phyloP scores from a whole-genome alignment of 2,329 filamentous ascomycete genomes.

The Herpotrichia juniperi region DNA sequence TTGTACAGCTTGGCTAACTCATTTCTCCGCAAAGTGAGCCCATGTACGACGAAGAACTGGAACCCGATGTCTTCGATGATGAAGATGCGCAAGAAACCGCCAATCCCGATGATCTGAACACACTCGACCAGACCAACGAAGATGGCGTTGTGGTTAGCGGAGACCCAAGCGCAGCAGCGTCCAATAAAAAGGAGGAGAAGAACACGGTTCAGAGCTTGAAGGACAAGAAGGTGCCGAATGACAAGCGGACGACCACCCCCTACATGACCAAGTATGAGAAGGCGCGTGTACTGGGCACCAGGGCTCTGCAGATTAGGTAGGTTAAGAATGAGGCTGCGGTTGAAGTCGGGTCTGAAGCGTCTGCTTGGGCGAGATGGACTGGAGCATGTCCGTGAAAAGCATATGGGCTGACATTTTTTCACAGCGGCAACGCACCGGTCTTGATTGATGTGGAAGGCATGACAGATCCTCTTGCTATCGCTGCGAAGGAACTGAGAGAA shows the following conservation, averaged over 20 bases:
- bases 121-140: conserved; percentile 32
- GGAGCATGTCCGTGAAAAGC: too few relatives aligned
- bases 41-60: conserved; percentile 65
- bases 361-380: too few relatives aligned
- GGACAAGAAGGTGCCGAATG: conserved; percentile 88
- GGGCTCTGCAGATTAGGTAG: conserved; percentile 94
- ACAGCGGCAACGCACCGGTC: conserved; percentile 95
- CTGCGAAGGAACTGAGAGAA: conserved; percentile 94
- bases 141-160: conserved; percentile 55
- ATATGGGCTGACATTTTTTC: not conserved
- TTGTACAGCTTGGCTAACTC: not conserved
- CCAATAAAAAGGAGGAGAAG: conserved; percentile 48
- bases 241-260: conserved; percentile 88
- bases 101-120: conserved; percentile 42
- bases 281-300: conserved; percentile 89
- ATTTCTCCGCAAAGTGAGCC: conserved; percentile 42
- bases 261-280: conserved; percentile 99
- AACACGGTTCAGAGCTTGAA: conserved; percentile 64
- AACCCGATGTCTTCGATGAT: conserved; percentile 69
- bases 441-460: conserved; percentile 96
- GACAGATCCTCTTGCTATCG: conserved; percentile 96
- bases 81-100: conserved; percentile 63
- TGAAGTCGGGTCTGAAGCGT: not conserved
- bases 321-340: conserved; percentile 28
- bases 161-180: conserved; percentile 58